A percentile compares a stretch with the other conserved stretches of the same genome.
Evolutionary conservation across 208 protist genomes (phyloP).

Genomic region (Lotmaria passim): DNA sequence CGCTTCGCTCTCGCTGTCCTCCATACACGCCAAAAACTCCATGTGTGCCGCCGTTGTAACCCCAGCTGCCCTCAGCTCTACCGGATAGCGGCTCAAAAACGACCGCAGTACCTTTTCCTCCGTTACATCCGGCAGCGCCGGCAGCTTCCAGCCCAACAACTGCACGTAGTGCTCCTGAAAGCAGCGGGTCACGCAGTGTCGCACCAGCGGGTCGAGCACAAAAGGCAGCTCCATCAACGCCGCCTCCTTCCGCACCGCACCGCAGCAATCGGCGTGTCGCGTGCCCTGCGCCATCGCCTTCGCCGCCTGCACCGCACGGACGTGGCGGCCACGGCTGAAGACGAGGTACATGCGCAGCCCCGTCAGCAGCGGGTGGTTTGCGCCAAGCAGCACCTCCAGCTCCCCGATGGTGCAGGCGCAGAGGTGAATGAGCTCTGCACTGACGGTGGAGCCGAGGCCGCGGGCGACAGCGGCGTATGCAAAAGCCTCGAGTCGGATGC

Average conservation of each 20-base stretch:
- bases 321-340: constrained; percentile 58
- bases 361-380: constrained; percentile 66
- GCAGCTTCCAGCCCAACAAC: constrained; percentile 35
- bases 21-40: constrained; percentile 67
- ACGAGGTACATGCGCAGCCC: constrained; percentile 75
- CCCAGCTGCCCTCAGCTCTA: constrained; percentile 66
- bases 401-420: constrained; percentile 57
- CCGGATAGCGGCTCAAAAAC: constrained; percentile 57
- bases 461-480: constrained; percentile 38
- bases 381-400: constrained; percentile 54
- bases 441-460: constrained; percentile 38
- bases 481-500: constrained; percentile 52
- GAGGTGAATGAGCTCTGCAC: constrained; percentile 45
- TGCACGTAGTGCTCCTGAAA: constrained; percentile 84
- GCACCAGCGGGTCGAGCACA: constrained; percentile 59
- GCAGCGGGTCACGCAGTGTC: constrained; percentile 56
- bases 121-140: constrained; percentile 10
- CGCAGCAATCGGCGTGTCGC: constrained; percentile 59
- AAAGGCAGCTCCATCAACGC: constrained; percentile 59
- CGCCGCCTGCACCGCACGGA: constrained; percentile 28
- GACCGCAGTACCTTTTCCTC: constrained; percentile 39
- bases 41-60: constrained; percentile 48
- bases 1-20: constrained; percentile 8
- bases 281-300: constrained; percentile 24
- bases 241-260: constrained; percentile 60